A percentile compares a stretch with the other conserved stretches of the same genome.
These are phyloP conservation scores for Yamadazyma sp. DNA, from an alignment of 1,139 yeast species.

Conservation along the genomic window DNA sequence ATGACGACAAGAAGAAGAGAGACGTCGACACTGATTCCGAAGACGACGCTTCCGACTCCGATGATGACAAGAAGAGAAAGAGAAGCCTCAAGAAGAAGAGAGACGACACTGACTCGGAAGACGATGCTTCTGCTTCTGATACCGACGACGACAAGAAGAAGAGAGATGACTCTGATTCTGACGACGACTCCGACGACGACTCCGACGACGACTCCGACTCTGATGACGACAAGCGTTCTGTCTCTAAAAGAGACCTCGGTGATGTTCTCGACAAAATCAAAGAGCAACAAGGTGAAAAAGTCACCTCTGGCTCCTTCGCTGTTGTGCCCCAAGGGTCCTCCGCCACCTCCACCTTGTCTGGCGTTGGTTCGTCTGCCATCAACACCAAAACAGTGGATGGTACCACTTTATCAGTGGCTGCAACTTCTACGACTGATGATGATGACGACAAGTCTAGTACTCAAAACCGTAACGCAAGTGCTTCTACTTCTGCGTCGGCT, in stretches of 20 bases:
- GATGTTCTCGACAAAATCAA: slow-evolving; percentile 2
- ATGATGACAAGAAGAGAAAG: no score
- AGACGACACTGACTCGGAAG: no score
- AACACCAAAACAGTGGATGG: background rate
- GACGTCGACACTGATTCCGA: no score
- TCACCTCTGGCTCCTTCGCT: background rate
- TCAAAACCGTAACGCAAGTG: no score
- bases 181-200: no score
- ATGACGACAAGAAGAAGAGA: no score
- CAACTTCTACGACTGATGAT: background rate
- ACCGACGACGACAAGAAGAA: no score
- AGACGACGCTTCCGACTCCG: no score
- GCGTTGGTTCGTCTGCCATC: background rate
- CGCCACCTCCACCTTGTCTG: background rate
- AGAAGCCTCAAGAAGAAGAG: no score
- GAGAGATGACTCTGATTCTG: no score
- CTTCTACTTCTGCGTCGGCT: slow-evolving; percentile 1
- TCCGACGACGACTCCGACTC: slow-evolving; percentile 4
- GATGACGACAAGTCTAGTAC: background rate
- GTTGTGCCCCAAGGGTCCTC: background rate
- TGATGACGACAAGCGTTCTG: slow-evolving; percentile 1
- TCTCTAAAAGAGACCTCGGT: slow-evolving; percentile 3
- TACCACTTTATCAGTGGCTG: background rate
- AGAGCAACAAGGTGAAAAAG: background rate
- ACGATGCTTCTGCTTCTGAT: no score